A percentile compares a stretch with the other conserved stretches of the same genome.
Evolutionary conservation across 768 basidiomycete genomes (phyloP).

Genomic region (Suillus americanus): DNA sequence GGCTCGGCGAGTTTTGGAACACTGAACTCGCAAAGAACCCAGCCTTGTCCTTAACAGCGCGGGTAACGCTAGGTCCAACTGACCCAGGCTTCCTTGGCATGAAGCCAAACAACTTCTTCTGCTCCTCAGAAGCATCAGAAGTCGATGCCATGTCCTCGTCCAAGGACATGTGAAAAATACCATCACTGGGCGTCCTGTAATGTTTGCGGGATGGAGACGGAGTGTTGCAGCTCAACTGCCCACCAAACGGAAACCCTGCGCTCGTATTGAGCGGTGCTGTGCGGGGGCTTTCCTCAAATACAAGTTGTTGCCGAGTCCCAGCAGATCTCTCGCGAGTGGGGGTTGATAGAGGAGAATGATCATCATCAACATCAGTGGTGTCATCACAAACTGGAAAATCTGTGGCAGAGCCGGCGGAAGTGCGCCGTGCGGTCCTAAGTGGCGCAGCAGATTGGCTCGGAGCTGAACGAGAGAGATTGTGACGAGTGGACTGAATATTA

Average conservation of each 20-base stretch:
- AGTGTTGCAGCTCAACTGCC: constrained; percentile 26
- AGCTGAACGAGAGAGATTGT: constrained; percentile 49
- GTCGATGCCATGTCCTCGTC: constrained; percentile 58
- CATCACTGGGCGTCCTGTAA: constrained; percentile 66
- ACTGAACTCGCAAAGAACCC: constrained; percentile 76
- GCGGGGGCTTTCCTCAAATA: constrained; percentile 43
- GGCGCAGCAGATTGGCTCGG: constrained; percentile 43
- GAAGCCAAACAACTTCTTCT: constrained; percentile 35
- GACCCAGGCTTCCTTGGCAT: constrained; percentile 30
- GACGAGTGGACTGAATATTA: constrained; percentile 13
- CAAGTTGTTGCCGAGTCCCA: constrained; percentile 32
- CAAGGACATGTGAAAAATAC: constrained; percentile 73
- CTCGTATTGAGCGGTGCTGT: constrained; percentile 50
- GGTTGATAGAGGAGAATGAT: constrained; percentile 49
- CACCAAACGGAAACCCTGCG: constrained; percentile 41
- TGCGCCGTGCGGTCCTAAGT: constrained; percentile 32
- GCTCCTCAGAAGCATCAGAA: constrained; percentile 39
- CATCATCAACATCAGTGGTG: constrained; percentile 48
- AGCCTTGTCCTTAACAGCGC: constrained; percentile 32
- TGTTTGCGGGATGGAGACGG: constrained; percentile 47
- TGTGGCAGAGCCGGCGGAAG: constrained; percentile 27
- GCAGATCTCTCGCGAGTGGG: constrained; percentile 46
- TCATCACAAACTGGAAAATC: constrained; percentile 77
- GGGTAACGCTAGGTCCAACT: constrained; percentile 25
- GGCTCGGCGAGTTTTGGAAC: constrained; percentile 87